Evolutionary conservation across 805 yeast genomes (phyloP), one percentile per base, ranked within the genome.

Genomic region (Debaryomyces prosopidis): DNA sequence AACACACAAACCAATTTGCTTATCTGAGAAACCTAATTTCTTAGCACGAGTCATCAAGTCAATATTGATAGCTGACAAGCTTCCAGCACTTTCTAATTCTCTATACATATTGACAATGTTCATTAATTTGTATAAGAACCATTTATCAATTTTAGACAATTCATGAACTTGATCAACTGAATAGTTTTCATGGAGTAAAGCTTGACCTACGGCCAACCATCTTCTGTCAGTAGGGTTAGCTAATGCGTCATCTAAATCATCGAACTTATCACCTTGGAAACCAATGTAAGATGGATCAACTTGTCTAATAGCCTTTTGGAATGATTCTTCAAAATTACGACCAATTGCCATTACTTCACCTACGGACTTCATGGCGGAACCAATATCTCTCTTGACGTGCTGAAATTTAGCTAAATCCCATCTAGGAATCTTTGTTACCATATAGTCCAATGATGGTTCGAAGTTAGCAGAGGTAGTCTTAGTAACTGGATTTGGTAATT

Each of bases 321-420:
- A 85, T 30, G 97, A 87, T 74, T 92, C 99, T 75, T 92, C 99
- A 65, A 92, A 92, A 53, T 84, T 92, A 73, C 99, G 85, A 63
- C 99, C 99, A 63, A 92, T 94, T 38, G 97, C 95, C 99, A 92
- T 92, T 48, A 92, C 99, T 72, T 92, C 99, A 68, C 99, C 99
- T 45, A 92, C 99, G 48, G 97, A 91, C 71, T 92, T 92, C 99
- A 92, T 92, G 36, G 97, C 84, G 8, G 96, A 88, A 39, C 97
- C 96, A 63, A 92, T 87, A 51, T 86, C 89, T 68, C 96, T 82
- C 67, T 89, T 87, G 52, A 92, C 99, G 62, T 89, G 96, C 66
- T 87, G 95, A 77, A 92, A 94, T 78, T 92, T 92, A 56, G 94
- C 70, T 68, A 92, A 76, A 76, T 92, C 99, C 99, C 99, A 92